A percentile compares a stretch with the other conserved stretches of the same genome.
These are phyloP conservation scores for Globisporangium middletonii DNA, from an alignment of 352 stramenopile genomes.

Conservation along the genomic window DNA sequence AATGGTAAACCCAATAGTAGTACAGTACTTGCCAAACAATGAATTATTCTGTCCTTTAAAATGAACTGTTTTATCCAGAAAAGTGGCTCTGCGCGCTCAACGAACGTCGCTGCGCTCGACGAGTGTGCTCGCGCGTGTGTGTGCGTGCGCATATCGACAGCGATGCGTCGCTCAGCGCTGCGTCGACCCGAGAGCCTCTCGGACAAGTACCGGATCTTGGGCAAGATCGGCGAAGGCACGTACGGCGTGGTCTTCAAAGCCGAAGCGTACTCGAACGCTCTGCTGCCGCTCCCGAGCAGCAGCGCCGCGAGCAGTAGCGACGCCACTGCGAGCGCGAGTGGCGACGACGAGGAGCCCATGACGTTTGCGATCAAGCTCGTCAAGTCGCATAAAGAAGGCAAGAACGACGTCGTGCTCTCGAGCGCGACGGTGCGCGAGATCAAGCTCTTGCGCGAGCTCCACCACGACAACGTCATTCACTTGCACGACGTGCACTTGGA, in stretches of 20 bases:
- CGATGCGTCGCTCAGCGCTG: constrained; percentile 57
- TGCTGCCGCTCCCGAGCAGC: constrained; percentile 28
- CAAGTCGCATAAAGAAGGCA: constrained; percentile 87
- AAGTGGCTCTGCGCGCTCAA: no score
- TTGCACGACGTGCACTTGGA: constrained; percentile 85
- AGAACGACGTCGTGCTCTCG: constrained; percentile 87
- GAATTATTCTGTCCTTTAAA: no score
- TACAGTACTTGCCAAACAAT: no score
- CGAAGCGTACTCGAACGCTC: constrained; percentile 48
- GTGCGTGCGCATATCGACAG: not conserved
- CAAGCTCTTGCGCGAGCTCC: constrained; percentile 82
- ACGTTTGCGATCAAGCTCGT: constrained; percentile 88
- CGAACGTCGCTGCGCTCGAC: no score
- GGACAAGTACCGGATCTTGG: constrained; percentile 81
- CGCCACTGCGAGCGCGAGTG: not conserved
- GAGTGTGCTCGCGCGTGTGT: no score
- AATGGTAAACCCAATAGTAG: no score
- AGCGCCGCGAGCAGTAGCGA: constrained; percentile 1
- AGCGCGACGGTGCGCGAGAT: constrained; percentile 88
- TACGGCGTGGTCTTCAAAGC: constrained; percentile 90
- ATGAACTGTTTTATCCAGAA: no score
- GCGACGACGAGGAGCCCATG: constrained; percentile 69
- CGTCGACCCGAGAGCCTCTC: constrained; percentile 64
- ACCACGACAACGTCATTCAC: constrained; percentile 86
- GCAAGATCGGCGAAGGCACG: constrained; percentile 86